Evolutionary conservation across 176 grass and related monocot species (phyloP).

Genomic region (Hordeum marinum): DNA sequence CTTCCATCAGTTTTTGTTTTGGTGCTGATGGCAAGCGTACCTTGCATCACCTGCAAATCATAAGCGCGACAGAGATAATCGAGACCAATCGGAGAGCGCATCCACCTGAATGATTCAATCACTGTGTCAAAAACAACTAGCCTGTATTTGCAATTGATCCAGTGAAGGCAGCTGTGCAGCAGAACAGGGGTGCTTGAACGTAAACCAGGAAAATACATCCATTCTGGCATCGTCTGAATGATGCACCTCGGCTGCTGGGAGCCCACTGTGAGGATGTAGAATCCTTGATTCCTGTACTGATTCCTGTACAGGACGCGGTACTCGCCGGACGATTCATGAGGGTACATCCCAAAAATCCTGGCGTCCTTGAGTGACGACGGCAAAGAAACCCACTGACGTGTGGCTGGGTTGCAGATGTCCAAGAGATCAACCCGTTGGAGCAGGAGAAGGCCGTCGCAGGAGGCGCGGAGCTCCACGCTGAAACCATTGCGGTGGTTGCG

Average conservation of each 20-base stretch:
- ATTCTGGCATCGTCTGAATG: not conserved
- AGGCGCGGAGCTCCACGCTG: not conserved
- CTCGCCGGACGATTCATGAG: not conserved
- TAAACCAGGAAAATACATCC: not conserved
- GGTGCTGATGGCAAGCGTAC: not conserved
- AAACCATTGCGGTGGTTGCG: not conserved
- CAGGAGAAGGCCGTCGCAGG: not conserved
- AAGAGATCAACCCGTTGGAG: not conserved
- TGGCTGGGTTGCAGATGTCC: not conserved
- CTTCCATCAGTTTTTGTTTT: too few species aligned
- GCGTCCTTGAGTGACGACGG: not conserved
- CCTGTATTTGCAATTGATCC: not conserved
- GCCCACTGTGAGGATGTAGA: not conserved
- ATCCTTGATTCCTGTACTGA: too few species aligned
- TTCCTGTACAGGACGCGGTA: not conserved
- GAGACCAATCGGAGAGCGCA: not conserved
- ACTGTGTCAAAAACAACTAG: not conserved
- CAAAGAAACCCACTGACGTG: not conserved
- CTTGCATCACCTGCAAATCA: not conserved
- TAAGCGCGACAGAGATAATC: not conserved
- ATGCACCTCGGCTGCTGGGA: not conserved
- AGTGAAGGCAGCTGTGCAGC: not conserved
- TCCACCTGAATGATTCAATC: not conserved
- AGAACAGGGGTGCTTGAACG: not conserved
- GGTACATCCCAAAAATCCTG: not conserved